Base-by-base conservation (phyloP, 225 moss, liverwort and hornwort species). In the Lunularia cruciata region DNA sequence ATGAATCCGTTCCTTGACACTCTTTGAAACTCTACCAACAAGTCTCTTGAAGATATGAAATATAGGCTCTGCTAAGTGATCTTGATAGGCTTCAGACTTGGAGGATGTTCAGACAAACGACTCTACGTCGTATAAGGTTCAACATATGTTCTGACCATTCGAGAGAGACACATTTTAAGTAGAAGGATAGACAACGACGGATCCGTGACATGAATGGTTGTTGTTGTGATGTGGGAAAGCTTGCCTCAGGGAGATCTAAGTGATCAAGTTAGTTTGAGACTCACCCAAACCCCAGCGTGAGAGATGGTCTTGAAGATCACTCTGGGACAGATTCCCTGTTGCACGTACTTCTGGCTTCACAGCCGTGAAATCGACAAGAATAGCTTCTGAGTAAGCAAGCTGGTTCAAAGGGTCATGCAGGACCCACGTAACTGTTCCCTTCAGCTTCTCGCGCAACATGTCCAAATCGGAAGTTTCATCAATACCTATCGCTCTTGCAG, bases 341-440 rank as follows among this genome's bases (percentile, higher is more conserved):
- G 27, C 45, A 18, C 36, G 32, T 19, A 68, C 26, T 40, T 54
- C 36, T 11, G 68, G 68, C 34, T 68, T 52, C 25, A 16, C 68
- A 12, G 36, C 28, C 5, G 68, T 68, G 36, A 68, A 68, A 68
- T 68, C 68, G n/a, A 68, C 39, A 15, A 68, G 16, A 53, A 54
- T 68, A 7, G 68, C 68, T 22, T 68, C 53, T 16, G 53, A 53
- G 54, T 68, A 55, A 3, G 53, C 33, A 4, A 68, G 48, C 8
- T 68, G 68, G 36, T 68, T 55, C 22, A 37, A 26, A 5, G 68
- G 55, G 39, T 68, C 68, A 25, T 19, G 51, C 37, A 68, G 53
- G 27, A 55, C 37, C 52, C 47, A 48, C 6, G 68, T 48, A 3
- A 68, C 53, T 25, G 27, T 25, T 23, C 68, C 68, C 53, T 68